phyloP scores from a whole-genome alignment of 495 filamentous ascomycete genomes.

The Neurospora sp. region DNA sequence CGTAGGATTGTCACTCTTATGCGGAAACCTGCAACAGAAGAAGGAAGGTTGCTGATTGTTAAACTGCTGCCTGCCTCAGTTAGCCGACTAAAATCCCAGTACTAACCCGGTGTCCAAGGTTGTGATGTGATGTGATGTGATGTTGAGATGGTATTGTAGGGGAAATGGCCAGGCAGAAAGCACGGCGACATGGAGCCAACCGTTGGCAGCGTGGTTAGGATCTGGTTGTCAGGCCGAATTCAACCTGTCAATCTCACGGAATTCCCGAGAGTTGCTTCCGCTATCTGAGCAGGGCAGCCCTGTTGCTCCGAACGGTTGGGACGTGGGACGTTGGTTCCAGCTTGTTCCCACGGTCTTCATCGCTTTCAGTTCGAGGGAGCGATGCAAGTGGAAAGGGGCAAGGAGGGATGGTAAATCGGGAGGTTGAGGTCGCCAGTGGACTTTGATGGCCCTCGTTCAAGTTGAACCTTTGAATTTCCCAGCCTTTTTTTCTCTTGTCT shows the following conservation, averaged over 20 bases:
- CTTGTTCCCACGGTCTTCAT: neutral
- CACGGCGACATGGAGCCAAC: no score
- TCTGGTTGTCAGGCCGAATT: neutral
- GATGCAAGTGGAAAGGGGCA: neutral
- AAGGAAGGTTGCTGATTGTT: neutral
- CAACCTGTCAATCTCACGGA: neutral
- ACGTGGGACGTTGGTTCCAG: neutral
- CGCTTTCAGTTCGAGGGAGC: neutral
- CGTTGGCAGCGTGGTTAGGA: no score
- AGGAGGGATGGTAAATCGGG: neutral
- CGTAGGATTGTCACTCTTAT: neutral
- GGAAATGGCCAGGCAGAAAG: neutral
- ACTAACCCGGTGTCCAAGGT: neutral
- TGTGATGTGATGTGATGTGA: neutral
- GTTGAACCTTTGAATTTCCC: neutral
- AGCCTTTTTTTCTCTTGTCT: neutral
- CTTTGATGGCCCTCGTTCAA: no score
- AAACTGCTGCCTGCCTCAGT: neutral
- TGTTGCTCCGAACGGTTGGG: neutral
- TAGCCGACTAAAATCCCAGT: neutral
- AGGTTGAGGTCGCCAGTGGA: neutral
- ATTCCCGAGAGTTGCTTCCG: neutral
- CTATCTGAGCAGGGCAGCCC: neutral
- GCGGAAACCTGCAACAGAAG: neutral
- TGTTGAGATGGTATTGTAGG: neutral